phyloP scores from a whole-genome alignment of 2,329 filamentous ascomycete genomes.

The Exutisphaerella laricina region DNA sequence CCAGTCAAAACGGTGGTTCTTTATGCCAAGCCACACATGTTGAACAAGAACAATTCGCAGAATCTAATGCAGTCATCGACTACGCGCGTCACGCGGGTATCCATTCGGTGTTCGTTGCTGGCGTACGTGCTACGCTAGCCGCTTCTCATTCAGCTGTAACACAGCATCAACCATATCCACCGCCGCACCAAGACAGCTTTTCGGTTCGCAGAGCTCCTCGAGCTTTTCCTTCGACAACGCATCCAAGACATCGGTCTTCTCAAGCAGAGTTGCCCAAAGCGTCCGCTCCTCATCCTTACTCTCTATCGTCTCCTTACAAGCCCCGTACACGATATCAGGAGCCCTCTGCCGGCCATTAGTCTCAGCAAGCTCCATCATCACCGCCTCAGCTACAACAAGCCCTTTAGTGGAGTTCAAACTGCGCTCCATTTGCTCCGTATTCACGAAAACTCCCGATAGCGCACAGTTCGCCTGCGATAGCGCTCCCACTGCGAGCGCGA shows the following conservation, averaged over 20 bases:
- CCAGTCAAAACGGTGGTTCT: no score
- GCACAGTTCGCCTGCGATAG: slow-evolving; percentile 26
- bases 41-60: no score
- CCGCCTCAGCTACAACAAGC: slow-evolving; percentile 35
- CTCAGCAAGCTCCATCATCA: slow-evolving; percentile 36
- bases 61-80: no score
- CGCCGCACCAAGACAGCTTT: slow-evolving; percentile 25
- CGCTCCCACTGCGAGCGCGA: slow-evolving; percentile 23
- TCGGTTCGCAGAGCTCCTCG: slow-evolving; percentile 24
- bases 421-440: slow-evolving; percentile 24
- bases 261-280: slow-evolving; percentile 15
- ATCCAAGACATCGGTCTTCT: slow-evolving; percentile 15
- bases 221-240: slow-evolving; percentile 16
- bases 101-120: no score
- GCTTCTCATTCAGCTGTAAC: slow-evolving; percentile 10
- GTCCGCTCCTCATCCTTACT: slow-evolving; percentile 8
- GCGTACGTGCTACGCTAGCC: no score
- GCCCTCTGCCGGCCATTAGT: slow-evolving; percentile 32
- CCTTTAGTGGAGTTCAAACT: slow-evolving; percentile 33
- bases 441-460: slow-evolving; percentile 26
- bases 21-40: no score
- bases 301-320: slow-evolving; percentile 29
- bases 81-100: no score
- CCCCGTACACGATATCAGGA: slow-evolving; percentile 36
- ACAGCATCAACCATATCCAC: slow-evolving; percentile 24